Evolutionary conservation across 306 rosid species (phyloP).

Genomic region (Sphenostylis stenocarpa): DNA sequence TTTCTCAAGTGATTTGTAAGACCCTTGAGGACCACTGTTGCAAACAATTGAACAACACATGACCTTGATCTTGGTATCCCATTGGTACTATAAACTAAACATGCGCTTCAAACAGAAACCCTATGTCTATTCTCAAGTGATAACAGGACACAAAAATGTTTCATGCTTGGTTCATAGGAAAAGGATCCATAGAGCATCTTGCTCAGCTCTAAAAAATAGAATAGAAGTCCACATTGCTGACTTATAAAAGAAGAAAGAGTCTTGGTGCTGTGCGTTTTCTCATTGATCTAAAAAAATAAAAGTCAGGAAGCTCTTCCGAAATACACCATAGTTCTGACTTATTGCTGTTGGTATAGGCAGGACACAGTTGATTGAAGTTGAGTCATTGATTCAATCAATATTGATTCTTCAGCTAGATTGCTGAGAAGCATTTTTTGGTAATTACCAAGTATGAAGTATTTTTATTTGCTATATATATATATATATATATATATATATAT

Average conservation of each 20-base stretch:
- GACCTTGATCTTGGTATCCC: not conserved
- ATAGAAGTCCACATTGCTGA: not conserved
- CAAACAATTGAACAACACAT: not conserved
- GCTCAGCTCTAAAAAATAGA: not conserved
- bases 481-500: too few relatives aligned
- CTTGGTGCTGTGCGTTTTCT: not conserved
- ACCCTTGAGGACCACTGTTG: not conserved
- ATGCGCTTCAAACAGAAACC: not conserved
- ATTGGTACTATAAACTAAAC: slow-evolving; percentile 4
- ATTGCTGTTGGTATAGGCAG: not conserved
- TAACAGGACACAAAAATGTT: not conserved
- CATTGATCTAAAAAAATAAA: not conserved
- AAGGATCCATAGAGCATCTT: not conserved
- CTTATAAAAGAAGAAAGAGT: not conserved
- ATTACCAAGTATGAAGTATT: not conserved
- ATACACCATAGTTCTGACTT: not conserved
- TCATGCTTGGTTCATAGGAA: not conserved
- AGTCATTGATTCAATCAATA: not conserved
- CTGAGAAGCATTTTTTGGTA: not conserved
- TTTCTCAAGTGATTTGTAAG: too few relatives aligned
- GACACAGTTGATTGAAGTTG: not conserved
- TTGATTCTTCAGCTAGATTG: not conserved
- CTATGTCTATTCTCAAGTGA: not conserved
- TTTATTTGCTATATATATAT: not conserved
- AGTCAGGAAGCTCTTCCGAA: not conserved